These are phyloP conservation scores for Taphrina communis DNA, from an alignment of 1,139 yeast genomes.

Conservation along the genomic window DNA sequence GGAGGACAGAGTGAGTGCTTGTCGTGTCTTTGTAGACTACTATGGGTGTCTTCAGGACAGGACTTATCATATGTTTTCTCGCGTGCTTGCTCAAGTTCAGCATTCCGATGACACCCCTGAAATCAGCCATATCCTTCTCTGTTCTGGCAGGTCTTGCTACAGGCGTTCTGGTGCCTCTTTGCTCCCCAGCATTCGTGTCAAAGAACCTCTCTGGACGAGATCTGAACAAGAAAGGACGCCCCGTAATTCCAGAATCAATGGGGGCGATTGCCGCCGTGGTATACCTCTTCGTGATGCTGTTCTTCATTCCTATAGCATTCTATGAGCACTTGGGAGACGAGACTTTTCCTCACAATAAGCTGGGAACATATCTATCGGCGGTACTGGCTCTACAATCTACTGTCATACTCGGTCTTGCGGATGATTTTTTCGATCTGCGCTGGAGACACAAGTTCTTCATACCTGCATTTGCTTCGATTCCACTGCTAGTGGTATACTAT, in stretches of 20 bases:
- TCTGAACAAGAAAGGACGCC: slow-evolving; percentile 70
- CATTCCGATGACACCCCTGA: slow-evolving; percentile 47
- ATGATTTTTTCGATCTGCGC: slow-evolving; percentile 90
- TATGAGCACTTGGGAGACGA: slow-evolving; percentile 68
- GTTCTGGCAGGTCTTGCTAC: slow-evolving; percentile 69
- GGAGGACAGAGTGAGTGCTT: not conserved
- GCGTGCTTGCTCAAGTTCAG: slow-evolving; percentile 14
- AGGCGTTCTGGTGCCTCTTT: slow-evolving; percentile 66
- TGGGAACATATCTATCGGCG: slow-evolving; percentile 85
- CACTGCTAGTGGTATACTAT: slow-evolving; percentile 85
- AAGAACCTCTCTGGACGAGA: slow-evolving; percentile 87
- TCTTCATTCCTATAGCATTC: slow-evolving; percentile 87
- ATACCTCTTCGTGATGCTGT: slow-evolving; percentile 78
- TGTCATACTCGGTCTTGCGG: slow-evolving; percentile 84
- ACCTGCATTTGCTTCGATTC: slow-evolving; percentile 94
- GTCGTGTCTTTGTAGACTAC: not conserved
- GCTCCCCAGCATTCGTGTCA: slow-evolving; percentile 68
- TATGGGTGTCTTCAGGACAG: slow-evolving; percentile 1
- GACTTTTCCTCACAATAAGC: slow-evolving; percentile 77
- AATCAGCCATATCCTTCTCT: slow-evolving; percentile 62
- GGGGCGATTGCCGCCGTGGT: slow-evolving; percentile 87
- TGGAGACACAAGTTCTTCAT: slow-evolving; percentile 97
- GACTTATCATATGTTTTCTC: not conserved
- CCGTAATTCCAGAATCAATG: slow-evolving; percentile 84
- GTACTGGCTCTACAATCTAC: slow-evolving; percentile 82